Conservation (phyloP, 1,139 yeast species). For the Cylindricascospora bacillispora region DNA sequence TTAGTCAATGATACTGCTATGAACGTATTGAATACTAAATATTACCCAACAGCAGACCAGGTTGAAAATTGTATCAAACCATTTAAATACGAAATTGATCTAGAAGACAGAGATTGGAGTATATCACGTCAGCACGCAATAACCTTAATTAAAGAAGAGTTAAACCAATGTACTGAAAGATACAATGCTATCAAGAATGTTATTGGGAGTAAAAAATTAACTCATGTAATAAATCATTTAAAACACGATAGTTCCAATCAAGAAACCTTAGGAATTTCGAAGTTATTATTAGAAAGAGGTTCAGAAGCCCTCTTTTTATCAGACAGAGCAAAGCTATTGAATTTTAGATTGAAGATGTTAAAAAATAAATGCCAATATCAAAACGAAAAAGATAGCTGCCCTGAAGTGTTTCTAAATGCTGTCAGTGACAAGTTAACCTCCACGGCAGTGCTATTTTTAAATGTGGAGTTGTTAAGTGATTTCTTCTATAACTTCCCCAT, state of each 20-base stretch:
- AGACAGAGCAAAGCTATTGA: slow-evolving; percentile 60
- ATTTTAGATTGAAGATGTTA: slow-evolving; percentile 64
- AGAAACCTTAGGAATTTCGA: slow-evolving; percentile 69
- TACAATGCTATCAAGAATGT: slow-evolving; percentile 50
- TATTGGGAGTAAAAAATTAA: slow-evolving; percentile 72
- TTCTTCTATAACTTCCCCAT: slow-evolving; percentile 94
- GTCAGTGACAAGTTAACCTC: slow-evolving; percentile 85
- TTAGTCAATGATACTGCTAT: slow-evolving; percentile 80
- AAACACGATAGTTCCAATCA: slow-evolving; percentile 35
- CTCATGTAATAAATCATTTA: slow-evolving; percentile 69
- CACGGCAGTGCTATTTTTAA: slow-evolving; percentile 83
- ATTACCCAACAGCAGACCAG: slow-evolving; percentile 90
- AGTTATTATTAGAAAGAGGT: slow-evolving; percentile 60
- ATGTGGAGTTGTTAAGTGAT: slow-evolving; percentile 87
- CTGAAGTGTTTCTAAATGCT: slow-evolving; percentile 85
- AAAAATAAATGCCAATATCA: slow-evolving; percentile 67
- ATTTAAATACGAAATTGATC: slow-evolving; percentile 89
- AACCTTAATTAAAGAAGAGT: slow-evolving; percentile 64
- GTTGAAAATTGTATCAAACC: slow-evolving; percentile 98
- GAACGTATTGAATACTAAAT: slow-evolving; percentile 63
- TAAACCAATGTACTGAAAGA: slow-evolving; percentile 66
- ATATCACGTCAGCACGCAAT: slow-evolving; percentile 70
- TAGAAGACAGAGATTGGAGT: slow-evolving; percentile 91
- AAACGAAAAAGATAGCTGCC: slow-evolving; percentile 81
- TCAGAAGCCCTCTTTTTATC: slow-evolving; percentile 71